A percentile compares a stretch with the other conserved stretches of the same genome.
These are phyloP conservation scores for Solanum appendiculatum DNA, from an alignment of 257 asterid species.

Conservation along the genomic window DNA sequence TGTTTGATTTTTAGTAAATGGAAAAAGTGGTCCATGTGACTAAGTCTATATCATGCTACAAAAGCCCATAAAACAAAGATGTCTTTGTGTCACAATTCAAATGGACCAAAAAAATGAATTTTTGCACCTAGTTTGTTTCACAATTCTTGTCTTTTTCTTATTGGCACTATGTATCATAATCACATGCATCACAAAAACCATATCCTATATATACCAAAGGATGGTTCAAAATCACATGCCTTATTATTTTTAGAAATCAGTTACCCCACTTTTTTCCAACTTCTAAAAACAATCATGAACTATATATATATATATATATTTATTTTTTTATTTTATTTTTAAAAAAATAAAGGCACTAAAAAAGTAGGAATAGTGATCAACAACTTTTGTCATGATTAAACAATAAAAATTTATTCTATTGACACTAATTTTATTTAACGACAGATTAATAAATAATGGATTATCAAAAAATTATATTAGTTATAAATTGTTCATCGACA, in stretches of 20 bases:
- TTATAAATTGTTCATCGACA: fast-evolving
- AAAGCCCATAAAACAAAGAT: neutral
- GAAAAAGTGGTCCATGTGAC: neutral
- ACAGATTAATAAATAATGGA: fast-evolving
- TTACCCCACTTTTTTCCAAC: neutral
- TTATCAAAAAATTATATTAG: neutral
- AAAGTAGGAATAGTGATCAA: neutral
- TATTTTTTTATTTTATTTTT: no score
- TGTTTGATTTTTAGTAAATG: neutral
- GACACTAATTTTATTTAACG: neutral
- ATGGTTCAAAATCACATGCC: neutral
- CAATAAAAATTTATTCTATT: neutral
- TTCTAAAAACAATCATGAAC: neutral
- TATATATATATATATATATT: no score
- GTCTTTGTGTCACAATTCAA: neutral
- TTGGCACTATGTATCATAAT: neutral
- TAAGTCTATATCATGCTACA: neutral
- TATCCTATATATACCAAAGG: neutral
- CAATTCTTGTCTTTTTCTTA: neutral
- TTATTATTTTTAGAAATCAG: neutral
- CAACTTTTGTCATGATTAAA: neutral
- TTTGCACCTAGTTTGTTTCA: neutral
- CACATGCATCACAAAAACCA: neutral
- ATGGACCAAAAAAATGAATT: neutral
- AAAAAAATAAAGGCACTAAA: neutral